These are phyloP conservation scores for Aphanocladium album DNA, from an alignment of 2,329 filamentous ascomycete species.

Conservation along the genomic window DNA sequence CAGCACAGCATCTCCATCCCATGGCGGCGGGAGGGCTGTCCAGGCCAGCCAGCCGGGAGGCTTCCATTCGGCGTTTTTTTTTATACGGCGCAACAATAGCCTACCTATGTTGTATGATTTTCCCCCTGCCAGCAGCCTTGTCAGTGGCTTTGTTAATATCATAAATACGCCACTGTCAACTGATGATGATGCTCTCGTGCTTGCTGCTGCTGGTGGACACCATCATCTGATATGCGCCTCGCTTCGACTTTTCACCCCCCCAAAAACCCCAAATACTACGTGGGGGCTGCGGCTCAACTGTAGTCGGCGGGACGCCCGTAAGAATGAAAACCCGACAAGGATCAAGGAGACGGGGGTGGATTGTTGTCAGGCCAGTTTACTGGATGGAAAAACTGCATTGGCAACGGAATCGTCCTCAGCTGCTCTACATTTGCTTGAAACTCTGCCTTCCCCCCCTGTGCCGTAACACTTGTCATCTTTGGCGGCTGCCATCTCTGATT, in stretches of 20 bases:
- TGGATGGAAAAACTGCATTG: not conserved
- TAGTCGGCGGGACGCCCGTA: not conserved
- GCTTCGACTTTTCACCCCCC: too few species aligned
- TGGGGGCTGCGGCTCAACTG: constrained; percentile 1
- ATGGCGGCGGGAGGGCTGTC: not conserved
- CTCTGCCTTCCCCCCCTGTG: not conserved
- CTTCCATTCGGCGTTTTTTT: constrained; percentile 3
- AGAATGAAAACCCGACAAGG: too few species aligned
- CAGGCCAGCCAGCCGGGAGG: not conserved
- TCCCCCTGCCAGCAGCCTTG: too few species aligned
- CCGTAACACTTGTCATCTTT: not conserved
- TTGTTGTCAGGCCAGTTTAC: not conserved
- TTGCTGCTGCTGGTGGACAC: not conserved
- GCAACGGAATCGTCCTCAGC: not conserved
- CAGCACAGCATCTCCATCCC: not conserved
- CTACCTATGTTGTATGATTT: not conserved
- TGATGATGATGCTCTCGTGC: not conserved
- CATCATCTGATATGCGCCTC: constrained; percentile 8
- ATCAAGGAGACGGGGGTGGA: too few species aligned
- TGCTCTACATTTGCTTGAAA: not conserved
- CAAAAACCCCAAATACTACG: not conserved
- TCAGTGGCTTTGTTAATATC: not conserved
- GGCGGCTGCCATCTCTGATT: constrained; percentile 8
- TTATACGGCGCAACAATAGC: not conserved
- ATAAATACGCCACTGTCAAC: not conserved